Base-by-base conservation (phyloP, 2,329 filamentous ascomycete species). In the Aspergillus fijiensis region DNA sequence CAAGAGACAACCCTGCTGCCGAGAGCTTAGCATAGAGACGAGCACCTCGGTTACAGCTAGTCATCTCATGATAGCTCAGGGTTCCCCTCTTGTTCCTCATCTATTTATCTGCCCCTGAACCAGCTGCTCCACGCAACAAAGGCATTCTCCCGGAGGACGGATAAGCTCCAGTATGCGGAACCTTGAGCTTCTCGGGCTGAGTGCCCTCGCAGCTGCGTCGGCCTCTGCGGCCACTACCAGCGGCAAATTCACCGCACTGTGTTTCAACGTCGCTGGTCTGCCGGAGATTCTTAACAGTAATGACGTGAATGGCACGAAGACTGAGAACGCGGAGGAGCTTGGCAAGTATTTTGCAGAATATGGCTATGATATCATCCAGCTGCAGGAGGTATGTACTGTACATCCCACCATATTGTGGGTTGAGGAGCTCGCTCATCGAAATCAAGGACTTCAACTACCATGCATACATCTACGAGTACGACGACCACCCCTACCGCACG, bases 391-490 rank as follows among this genome's bases (percentile, higher is more conserved):
- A 62, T 45, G 39, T 45, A 7, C 23, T 23, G 23, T 9, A 29
- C 27, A 29, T 45, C 12, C 5, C n/a, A 16, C n/a, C 16, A n/a
- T 16, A 9, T 0, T 19, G 39, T 45, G 16, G 14, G 39, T 2
- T 45, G 16, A 16, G 14, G 3, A 19, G 16, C 4, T 45, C 2
- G 39, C 39, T 45, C 14, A 45, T 45, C 5, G 14, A 25, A 63
- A 59, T 31, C 0, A 39, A 80, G 78, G 85, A 89, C 70, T 89
- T 89, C 79, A 88, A 88, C 74, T 89, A 85, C 72, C 86, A 90
- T 65, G 82, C 84, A 9, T 79, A 81, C 59, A 81, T 90, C 64
- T 89, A 89, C 73, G 77, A 77, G 10, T 84, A 83, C 14, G 84
- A 71, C 50, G 53, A 63, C 23, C 68, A 71, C 67, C 78, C 84